Base-by-base conservation (phyloP, 2,329 filamentous ascomycete species). In the Coniochaeta pulveracea region DNA sequence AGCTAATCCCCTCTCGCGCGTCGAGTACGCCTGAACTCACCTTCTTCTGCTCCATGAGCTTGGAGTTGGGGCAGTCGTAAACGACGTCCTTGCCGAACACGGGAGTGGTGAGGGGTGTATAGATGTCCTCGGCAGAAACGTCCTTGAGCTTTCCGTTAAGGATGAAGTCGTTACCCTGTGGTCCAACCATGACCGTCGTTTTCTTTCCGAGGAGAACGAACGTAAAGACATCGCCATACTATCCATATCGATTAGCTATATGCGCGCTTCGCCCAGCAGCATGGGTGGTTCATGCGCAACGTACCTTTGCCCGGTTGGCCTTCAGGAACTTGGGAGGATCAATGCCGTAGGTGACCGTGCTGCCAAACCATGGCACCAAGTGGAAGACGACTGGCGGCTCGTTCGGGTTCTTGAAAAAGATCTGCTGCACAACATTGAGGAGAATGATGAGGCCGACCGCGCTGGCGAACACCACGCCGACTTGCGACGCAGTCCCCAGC, bases 301-400 rank as follows among this genome's bases (percentile, higher is more conserved):
- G 36, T 47, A 82, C 78, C 73, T 85, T 84, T 48, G 69, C 60
- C 40, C 71, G 72, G 59, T 72, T 72, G 54, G 67, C 76, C 72
- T 47, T 67, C 64, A 95, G 94, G 70, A 95, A 96, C 33, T 66
- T 68, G 50, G 85, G 88, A 11, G 89, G 89, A 51, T 96, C 85
- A 60, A 95, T 95, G 57, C 89, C 89, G 61, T 96, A 98, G 27
- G 76, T 83, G 48, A 96, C 67, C 39, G 91, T 95, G 64, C 80
- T 95, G 43, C 89, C 89, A 49, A 98, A 69, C 45, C 93, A 60
- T 38, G 83, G 84, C 49, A 89, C 69, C 72, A 74, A 83, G 57
- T 85, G 80, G 56, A 88, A 89, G 40, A 89, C 81, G 37, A 88
- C 47, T 1, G 83, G 83, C 19, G 83, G 83, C 54, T 86, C 81